phyloP scores from a whole-genome alignment of 1,284 basidiomycete species.

The Cronartium quercuum region DNA sequence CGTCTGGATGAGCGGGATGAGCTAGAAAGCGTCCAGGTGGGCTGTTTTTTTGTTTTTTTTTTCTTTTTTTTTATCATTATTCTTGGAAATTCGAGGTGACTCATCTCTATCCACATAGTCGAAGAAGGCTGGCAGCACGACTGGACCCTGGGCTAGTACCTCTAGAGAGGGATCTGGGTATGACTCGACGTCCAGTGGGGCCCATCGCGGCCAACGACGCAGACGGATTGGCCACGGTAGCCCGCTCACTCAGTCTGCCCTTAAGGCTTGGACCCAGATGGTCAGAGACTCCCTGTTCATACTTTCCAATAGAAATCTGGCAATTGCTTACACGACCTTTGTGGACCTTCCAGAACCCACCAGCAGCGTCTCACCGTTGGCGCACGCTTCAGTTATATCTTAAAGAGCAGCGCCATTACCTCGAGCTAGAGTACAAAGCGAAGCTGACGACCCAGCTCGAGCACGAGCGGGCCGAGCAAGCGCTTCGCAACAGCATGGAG shows the following conservation, averaged over 20 bases:
- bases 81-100: conserved; percentile 40
- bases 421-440: conserved; percentile 50
- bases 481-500: conserved; percentile 40
- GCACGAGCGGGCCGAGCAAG: conserved; percentile 42
- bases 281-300: conserved; percentile 55
- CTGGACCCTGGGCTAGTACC: no score
- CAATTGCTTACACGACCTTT: conserved; percentile 23
- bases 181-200: conserved; percentile 9
- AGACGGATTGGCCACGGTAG: conserved; percentile 52
- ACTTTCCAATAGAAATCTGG: neutral
- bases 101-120: conserved; percentile 10
- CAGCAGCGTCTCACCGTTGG: conserved; percentile 55
- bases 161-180: neutral
- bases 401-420: conserved; percentile 53
- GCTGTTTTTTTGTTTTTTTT: conserved; percentile 37
- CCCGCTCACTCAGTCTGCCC: conserved; percentile 49
- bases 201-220: conserved; percentile 51
- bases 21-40: conserved; percentile 39
- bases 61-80: neutral
- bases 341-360: conserved; percentile 51
- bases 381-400: conserved; percentile 54
- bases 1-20: conserved; percentile 39
- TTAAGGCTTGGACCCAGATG: conserved; percentile 79
- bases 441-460: conserved; percentile 37
- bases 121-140: neutral